Evolutionary conservation across 768 basidiomycete species (phyloP), one percentile per base, ranked within the genome.

Genomic region (Boletus patriciae): DNA sequence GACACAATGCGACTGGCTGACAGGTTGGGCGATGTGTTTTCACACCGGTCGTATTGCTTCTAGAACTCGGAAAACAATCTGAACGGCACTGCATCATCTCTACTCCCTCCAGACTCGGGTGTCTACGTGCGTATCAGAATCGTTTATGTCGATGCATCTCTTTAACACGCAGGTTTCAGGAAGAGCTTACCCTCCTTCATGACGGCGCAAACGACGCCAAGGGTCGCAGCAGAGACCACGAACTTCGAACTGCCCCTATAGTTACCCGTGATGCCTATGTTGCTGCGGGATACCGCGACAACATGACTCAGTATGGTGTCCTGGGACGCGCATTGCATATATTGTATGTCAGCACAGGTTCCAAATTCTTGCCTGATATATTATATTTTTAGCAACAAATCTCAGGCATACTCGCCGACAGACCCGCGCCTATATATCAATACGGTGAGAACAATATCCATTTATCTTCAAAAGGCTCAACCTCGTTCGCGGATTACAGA

Each of bases 381-480:
- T 9, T 10, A 19, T 21, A 3, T 47, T 40, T 49, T 36, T 48
- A 73, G 70, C 21, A 73, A 77, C 47, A 74, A 63, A 46, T 61
- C 60, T 12, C 59, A 60, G 0, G 64, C 76, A 21, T 63, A 66
- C 46, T 53, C 61, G 0, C 78, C 75, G 0, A 54, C 68, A 0
- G 85, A 87, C 58, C 76, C 74, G 3, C 76, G 87, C 0, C 52
- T 90, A 0, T 90, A 90, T 62, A 64, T 89, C 11, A 90, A 90
- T 62, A 88, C 86, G 1, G 87, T 86, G 62, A 66, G 75, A 48
- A 38, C 16, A 29, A 46, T 52, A 16, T 23, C 27, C 27, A 10
- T 40, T 18, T 27, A 31, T 53, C 34, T 18, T 54, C 13, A 2
- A 18, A 40, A 57, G 36, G 36, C 33, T 55, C 31, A 54, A 11